Conservation (phyloP, 768 basidiomycete genomes). For the Suillus tomentosus region DNA sequence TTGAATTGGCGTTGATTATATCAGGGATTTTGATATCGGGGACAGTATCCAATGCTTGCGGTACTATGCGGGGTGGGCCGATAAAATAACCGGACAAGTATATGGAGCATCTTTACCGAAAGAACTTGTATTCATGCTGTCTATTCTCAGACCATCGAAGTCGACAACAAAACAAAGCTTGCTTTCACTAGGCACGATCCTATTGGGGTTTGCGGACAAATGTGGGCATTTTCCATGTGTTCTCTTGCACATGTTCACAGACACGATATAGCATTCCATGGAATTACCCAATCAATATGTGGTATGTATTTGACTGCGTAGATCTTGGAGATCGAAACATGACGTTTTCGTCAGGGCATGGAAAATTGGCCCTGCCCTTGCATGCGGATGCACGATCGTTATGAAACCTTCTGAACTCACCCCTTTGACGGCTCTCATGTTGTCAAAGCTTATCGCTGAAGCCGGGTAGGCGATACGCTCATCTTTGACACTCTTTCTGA, state of each 20-base stretch:
- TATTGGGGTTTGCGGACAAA: constrained; percentile 94
- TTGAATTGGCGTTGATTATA: constrained; percentile 7
- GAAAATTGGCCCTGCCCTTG: constrained; percentile 93
- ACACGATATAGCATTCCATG: constrained; percentile 68
- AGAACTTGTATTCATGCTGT: constrained; percentile 10
- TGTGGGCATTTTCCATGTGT: constrained; percentile 46
- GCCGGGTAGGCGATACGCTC: constrained; percentile 59
- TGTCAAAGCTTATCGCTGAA: constrained; percentile 79
- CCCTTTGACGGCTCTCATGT: constrained; percentile 79
- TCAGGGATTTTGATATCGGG: constrained; percentile 78
- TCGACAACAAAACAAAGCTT: constrained; percentile 77
- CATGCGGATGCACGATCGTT: constrained; percentile 89
- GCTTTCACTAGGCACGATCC: constrained; percentile 89
- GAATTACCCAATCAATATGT: constrained; percentile 92
- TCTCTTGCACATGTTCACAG: constrained; percentile 14
- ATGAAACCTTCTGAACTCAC: constrained; percentile 94
- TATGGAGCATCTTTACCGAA: constrained; percentile 10
- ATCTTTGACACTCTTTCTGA: background rate
- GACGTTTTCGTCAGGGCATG: constrained; percentile 55
- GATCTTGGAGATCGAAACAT: constrained; percentile 11
- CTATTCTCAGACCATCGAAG: constrained; percentile 63
- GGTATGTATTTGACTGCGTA: constrained; percentile 39
- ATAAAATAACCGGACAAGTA: constrained; percentile 90
- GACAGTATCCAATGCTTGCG: constrained; percentile 77
- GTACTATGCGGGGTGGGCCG: constrained; percentile 96